A percentile compares a stretch with the other conserved stretches of the same genome.
These are phyloP conservation scores for Miscanthus lutarioriparius DNA, from an alignment of 176 grass and related monocot genomes.

Conservation along the genomic window DNA sequence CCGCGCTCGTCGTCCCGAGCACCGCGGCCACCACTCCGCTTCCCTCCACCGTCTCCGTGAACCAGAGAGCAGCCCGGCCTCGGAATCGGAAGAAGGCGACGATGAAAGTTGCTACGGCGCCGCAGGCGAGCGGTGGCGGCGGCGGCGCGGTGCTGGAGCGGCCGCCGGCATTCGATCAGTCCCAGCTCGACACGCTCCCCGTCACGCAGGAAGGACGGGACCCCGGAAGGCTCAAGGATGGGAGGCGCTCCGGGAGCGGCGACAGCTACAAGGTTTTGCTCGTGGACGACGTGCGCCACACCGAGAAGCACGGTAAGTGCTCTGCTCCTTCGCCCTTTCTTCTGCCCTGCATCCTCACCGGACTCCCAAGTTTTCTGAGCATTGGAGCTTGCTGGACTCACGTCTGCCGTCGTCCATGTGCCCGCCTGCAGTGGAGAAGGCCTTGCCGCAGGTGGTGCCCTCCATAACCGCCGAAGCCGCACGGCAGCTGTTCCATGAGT, in stretches of 20 bases:
- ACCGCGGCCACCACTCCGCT: background rate
- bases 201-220: slow-evolving; percentile 60
- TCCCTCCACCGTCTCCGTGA: background rate
- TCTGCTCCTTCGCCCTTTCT: too few species aligned
- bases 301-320: slow-evolving; percentile 50
- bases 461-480: slow-evolving; percentile 54
- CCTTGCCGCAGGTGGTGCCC: slow-evolving; percentile 64
- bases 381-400: background rate
- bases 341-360: too few species aligned
- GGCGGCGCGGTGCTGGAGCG: slow-evolving; percentile 54
- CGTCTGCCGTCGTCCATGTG: background rate
- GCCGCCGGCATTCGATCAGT: slow-evolving; percentile 58
- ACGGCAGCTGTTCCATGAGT: slow-evolving; percentile 62
- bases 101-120: background rate
- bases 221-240: slow-evolving; percentile 43
- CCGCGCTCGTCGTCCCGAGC: slow-evolving; percentile 33
- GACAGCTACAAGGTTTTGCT: slow-evolving; percentile 76
- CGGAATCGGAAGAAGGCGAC: too few species aligned
- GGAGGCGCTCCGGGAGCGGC: slow-evolving; percentile 50
- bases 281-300: slow-evolving; percentile 68
- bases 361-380: background rate
- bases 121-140: slow-evolving; percentile 13
- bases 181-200: slow-evolving; percentile 54
- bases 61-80: background rate
- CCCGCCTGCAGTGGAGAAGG: slow-evolving; percentile 50